Evolutionary conservation across 768 basidiomycete genomes (phyloP).

Genomic region (Termitomyces sp.): DNA sequence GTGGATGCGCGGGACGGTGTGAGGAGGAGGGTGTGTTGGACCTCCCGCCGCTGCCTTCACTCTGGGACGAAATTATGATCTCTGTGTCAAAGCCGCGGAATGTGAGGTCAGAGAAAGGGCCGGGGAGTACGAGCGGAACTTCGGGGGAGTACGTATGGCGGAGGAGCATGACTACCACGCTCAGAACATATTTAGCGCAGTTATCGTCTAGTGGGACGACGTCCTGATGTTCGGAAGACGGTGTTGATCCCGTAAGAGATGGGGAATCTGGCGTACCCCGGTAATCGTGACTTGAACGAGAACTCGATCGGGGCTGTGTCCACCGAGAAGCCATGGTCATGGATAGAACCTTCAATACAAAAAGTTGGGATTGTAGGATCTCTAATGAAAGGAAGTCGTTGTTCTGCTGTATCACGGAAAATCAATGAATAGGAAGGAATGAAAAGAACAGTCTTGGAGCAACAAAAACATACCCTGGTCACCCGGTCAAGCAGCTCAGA

Average conservation of each 20-base stretch:
- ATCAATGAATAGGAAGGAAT: background rate
- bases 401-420: conserved; percentile 38
- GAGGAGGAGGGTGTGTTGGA: conserved; percentile 9
- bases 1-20: conserved; percentile 1
- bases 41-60: conserved; percentile 9
- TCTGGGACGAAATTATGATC: conserved; percentile 31
- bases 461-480: conserved; percentile 50
- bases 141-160: conserved; percentile 64
- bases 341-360: conserved; percentile 77
- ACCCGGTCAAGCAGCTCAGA: conserved; percentile 76
- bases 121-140: conserved; percentile 50
- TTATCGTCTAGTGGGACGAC: conserved; percentile 75
- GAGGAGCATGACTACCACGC: conserved; percentile 79
- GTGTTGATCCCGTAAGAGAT: conserved; percentile 25
- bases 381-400: conserved; percentile 61
- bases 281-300: conserved; percentile 36
- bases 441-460: background rate
- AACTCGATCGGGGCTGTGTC: conserved; percentile 42
- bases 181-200: conserved; percentile 77
- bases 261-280: conserved; percentile 35
- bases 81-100: conserved; percentile 69
- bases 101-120: conserved; percentile 55
- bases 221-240: conserved; percentile 45
- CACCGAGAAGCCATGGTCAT: conserved; percentile 78
- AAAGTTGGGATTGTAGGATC: conserved; percentile 82